Evolutionary conservation across 108 stramenopile genomes (phyloP).

Genomic region (Discostella stelligeroides): DNA sequence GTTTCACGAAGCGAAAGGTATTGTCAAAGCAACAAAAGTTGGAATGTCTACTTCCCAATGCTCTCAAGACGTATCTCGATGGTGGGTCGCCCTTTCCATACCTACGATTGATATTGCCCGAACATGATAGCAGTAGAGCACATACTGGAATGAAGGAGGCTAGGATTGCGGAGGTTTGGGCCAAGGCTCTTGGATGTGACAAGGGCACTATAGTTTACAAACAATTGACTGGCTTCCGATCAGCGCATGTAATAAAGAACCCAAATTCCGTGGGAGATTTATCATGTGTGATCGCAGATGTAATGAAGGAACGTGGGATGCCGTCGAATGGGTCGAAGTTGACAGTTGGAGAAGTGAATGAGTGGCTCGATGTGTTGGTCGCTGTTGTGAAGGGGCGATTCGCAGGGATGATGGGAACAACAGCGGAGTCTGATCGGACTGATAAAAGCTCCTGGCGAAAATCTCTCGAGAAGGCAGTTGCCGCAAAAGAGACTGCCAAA

Average conservation of each 20-base stretch:
- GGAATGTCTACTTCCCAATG: conserved; percentile 50
- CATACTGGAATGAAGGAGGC: conserved; percentile 70
- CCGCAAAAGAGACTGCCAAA: conserved; percentile 17
- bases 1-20: conserved; percentile 22
- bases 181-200: conserved; percentile 61
- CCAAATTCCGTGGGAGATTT: conserved; percentile 66
- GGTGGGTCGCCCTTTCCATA: conserved; percentile 60
- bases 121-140: conserved; percentile 62
- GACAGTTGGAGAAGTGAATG: conserved; percentile 73
- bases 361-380: conserved; percentile 74
- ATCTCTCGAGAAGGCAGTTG: conserved; percentile 23
- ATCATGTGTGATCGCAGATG: conserved; percentile 60
- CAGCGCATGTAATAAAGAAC: conserved; percentile 54
- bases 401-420: conserved; percentile 4
- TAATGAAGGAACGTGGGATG: conserved; percentile 56
- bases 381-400: conserved; percentile 33
- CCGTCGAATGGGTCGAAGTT: conserved; percentile 43
- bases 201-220: conserved; percentile 39
- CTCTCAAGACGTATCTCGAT: conserved; percentile 37
- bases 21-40: conserved; percentile 46
- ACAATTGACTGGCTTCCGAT: conserved; percentile 59
- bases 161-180: conserved; percentile 69
- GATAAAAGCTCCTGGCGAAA: conserved; percentile 19
- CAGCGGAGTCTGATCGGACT: not conserved
- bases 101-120: conserved; percentile 72